Base-by-base conservation (phyloP, 352 stramenopile species). In the Phytophthora macrochlamydospora region DNA sequence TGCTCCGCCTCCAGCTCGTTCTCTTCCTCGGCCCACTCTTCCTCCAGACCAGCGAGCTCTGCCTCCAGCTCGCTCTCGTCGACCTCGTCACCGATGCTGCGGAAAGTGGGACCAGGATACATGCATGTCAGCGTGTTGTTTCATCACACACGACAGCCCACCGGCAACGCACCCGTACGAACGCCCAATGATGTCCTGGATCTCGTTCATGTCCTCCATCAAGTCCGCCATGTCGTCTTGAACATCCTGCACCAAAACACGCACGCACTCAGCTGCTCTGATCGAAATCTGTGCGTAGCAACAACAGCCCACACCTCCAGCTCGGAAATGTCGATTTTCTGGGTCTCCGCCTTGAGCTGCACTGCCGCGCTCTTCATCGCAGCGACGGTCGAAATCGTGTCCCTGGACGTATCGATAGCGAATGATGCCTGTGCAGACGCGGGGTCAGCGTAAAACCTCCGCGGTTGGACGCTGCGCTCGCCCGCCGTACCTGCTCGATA, bases 131-230 rank as follows among this genome's bases (percentile, higher is more conserved):
- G 14, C 24, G 13, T 14, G 32, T 14, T 38, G 4, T 6, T 50
- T 31, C 24, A 50, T 42, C 4, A 28, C 6, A 12, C 18, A 24
- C 18, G 18, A 24, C 18, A 24, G 18, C 18, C 18, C 18, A 24
- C 18, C 12, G 11, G 45, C n/a, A 13, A 55, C 73, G 53, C 79
- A 94, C 87, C 87, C 92, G 71, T 99, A 99, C 35, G 96, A 98
- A 45, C 93, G 88, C 7, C 94, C 95, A 74, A 99, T 89, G 44
- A 97, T 91, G 62, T 99, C 96, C 64, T 99, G 98, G 62, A 99
- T 98, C 73, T 99, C 96, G 66, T 98, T 98, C 84, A 99, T 98
- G 62, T 99, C 97, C 67, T 99, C 93, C 84, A 99, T 97, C 53
- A 99, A 77, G 33, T 99, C 93, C 2, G 95, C 95, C 88, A 99